Evolutionary conservation across 2,329 filamentous ascomycete genomes (phyloP).

Genomic region (Bipolaris oryzae): DNA sequence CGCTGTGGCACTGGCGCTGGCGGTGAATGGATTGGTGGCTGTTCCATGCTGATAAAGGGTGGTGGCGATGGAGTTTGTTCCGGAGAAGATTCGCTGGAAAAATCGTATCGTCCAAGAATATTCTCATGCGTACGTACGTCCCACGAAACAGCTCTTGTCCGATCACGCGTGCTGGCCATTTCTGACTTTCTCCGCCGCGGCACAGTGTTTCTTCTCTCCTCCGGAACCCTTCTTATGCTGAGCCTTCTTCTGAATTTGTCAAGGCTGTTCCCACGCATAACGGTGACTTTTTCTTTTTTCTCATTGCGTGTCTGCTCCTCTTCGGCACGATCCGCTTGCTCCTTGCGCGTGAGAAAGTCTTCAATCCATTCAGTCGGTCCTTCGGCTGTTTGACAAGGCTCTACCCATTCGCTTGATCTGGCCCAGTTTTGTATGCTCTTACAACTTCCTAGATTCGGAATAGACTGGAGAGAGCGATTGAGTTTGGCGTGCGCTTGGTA

Average conservation of each 20-base stretch:
- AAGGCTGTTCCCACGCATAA: slow-evolving; percentile 10
- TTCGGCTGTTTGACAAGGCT: slow-evolving; percentile 1
- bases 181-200: slow-evolving; percentile 2
- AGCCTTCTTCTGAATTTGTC: slow-evolving; percentile 7
- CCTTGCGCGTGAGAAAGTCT: slow-evolving; percentile 12
- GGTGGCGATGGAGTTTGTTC: not conserved
- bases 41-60: no score
- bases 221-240: not conserved
- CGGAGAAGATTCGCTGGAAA: not conserved
- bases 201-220: not conserved
- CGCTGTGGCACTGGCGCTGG: not conserved
- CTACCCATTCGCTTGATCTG: slow-evolving; percentile 9
- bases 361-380: slow-evolving; percentile 16
- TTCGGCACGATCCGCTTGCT: slow-evolving; percentile 9
- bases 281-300: slow-evolving; percentile 2
- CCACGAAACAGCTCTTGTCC: slow-evolving; percentile 5
- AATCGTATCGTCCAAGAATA: not conserved
- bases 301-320: not conserved
- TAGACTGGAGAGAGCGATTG: not conserved
- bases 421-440: slow-evolving; percentile 3
- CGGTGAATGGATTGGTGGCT: no score
- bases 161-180: not conserved
- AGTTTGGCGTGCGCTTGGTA: slow-evolving; percentile 7
- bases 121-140: not conserved
- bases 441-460: not conserved